Conservation (phyloP, 2,329 filamentous ascomycete species). For the Trichoderma koningiopsis region DNA sequence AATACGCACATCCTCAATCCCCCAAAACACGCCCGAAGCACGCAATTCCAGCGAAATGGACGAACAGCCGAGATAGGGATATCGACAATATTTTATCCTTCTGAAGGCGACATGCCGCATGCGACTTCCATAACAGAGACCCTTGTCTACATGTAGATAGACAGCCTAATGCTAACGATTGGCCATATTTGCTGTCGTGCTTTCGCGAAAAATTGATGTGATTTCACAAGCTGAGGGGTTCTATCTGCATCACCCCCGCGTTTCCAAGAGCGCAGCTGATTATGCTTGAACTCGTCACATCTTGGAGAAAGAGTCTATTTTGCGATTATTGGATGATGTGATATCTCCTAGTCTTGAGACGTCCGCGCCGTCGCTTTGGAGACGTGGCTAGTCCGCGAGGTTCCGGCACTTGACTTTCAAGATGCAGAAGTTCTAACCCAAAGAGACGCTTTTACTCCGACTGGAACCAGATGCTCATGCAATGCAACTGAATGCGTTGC, state of each 20-base stretch:
- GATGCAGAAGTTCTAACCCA: background rate
- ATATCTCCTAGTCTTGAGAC: conserved; percentile 8
- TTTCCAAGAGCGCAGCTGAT: conserved; percentile 4
- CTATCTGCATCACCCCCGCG: background rate
- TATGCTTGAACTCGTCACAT: background rate
- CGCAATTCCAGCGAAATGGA: background rate
- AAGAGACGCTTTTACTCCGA: background rate
- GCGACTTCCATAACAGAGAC: conserved; percentile 1
- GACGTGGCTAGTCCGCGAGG: conserved; percentile 5
- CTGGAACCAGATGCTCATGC: background rate
- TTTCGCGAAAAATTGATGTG: conserved; percentile 14
- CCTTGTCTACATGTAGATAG: background rate
- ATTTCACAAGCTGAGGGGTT: background rate
- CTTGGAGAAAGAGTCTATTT: background rate
- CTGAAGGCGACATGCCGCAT: background rate
- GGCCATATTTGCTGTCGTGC: conserved; percentile 13
- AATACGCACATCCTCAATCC: background rate
- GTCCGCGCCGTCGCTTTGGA: conserved; percentile 18
- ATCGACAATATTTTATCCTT: conserved; percentile 2
- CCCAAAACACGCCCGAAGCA: conserved; percentile 6
- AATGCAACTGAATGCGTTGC: background rate
- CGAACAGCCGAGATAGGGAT: background rate
- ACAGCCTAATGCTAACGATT: background rate
- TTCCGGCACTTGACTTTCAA: background rate
- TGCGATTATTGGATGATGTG: conserved; percentile 19